These are phyloP conservation scores for Pestalotiopsis sp. DNA, from an alignment of 2,329 filamentous ascomycete genomes.

Conservation along the genomic window DNA sequence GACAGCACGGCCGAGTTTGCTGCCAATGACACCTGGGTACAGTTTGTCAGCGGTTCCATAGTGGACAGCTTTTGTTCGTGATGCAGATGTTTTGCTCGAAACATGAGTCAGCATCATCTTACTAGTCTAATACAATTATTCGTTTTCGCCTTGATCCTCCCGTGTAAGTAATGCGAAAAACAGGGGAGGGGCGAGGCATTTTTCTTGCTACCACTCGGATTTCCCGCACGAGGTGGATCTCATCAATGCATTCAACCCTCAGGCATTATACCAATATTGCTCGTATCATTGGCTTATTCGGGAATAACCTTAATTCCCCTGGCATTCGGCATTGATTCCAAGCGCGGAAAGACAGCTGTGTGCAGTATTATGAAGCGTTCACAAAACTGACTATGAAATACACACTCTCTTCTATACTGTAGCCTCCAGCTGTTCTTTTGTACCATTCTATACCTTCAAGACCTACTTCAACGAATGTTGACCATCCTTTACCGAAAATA, in stretches of 20 bases:
- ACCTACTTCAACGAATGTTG: neutral
- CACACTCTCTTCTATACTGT: neutral
- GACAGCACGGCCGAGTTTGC: conserved; percentile 2
- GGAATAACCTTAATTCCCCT: neutral
- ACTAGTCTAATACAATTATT: neutral
- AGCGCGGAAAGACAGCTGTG: neutral
- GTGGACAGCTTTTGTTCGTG: neutral
- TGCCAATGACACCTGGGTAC: conserved; percentile 5
- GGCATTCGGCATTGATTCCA: neutral
- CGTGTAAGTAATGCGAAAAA: no score
- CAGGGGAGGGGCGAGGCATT: neutral
- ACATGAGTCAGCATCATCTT: neutral
- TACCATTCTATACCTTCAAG: neutral
- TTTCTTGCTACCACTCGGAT: neutral
- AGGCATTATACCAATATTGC: neutral
- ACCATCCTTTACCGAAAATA: neutral
- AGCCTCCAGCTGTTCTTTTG: neutral
- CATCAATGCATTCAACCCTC: neutral
- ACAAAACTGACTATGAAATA: neutral
- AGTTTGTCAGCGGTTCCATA: neutral
- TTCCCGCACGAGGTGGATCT: neutral
- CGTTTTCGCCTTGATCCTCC: neutral
- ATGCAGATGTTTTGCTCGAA: neutral
- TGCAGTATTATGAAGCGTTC: neutral
- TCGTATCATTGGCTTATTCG: neutral